Conservation (phyloP, 208 protist genomes). For the Trypanosoma melophagium region DNA sequence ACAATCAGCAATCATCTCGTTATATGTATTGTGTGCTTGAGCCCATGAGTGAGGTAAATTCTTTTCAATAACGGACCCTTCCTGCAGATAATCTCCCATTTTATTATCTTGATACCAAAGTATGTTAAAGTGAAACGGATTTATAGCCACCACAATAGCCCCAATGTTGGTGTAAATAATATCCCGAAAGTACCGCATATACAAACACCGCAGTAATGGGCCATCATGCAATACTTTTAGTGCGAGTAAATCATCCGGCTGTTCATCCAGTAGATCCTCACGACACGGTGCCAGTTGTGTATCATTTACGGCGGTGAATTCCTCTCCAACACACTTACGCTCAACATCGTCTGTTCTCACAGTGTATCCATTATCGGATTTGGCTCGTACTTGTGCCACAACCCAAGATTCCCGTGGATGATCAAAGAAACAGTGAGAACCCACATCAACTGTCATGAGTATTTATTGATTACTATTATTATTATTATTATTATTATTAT, state of each 20-base stretch:
- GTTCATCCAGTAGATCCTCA: constrained; percentile 30
- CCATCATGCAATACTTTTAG: constrained; percentile 44
- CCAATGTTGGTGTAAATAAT: constrained; percentile 55
- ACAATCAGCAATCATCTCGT: constrained; percentile 32
- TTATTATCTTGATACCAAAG: constrained; percentile 39
- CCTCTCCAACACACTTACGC: constrained; percentile 25
- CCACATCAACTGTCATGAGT: constrained; percentile 10
- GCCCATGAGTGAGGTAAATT: constrained; percentile 44
- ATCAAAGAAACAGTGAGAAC: constrained; percentile 25
- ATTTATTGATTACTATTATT: no score
- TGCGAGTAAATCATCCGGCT: constrained; percentile 37
- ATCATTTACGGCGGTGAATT: constrained; percentile 5
- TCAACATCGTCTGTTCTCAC: constrained; percentile 16
- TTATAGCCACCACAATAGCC: constrained; percentile 39
- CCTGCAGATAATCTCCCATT: constrained; percentile 37
- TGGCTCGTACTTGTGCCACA: constrained; percentile 10
- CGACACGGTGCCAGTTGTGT: constrained; percentile 14
- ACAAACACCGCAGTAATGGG: constrained; percentile 34
- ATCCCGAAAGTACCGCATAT: constrained; percentile 43
- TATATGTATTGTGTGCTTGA: constrained; percentile 43
- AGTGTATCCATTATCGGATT: not conserved
- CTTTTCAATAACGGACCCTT: constrained; percentile 35
- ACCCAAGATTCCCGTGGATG: constrained; percentile 31
- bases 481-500: not conserved
- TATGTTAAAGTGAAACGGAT: constrained; percentile 50